Conservation (phyloP, 1,139 yeast species). For the Entelexis paramagnoliae region DNA sequence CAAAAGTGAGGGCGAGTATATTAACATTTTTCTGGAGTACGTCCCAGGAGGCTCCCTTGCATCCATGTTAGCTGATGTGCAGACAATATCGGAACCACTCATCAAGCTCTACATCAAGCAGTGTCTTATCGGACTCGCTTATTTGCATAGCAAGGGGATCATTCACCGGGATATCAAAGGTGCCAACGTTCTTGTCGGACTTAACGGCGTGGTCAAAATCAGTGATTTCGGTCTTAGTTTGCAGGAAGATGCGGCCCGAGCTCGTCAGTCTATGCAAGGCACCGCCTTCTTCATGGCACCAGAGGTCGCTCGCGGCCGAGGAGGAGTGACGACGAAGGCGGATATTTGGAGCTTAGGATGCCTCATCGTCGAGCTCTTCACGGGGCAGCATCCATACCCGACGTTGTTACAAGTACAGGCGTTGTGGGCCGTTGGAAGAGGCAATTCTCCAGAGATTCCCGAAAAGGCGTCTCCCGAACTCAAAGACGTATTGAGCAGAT, state of each 20-base stretch:
- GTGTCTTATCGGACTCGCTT: slow-evolving; percentile 65
- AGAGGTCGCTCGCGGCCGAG: slow-evolving; percentile 69
- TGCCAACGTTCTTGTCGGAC: slow-evolving; percentile 79
- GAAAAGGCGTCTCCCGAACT: slow-evolving; percentile 38
- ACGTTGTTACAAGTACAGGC: slow-evolving; percentile 72
- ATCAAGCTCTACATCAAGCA: slow-evolving; percentile 77
- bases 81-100: slow-evolving; percentile 44
- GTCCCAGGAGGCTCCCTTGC: slow-evolving; percentile 97
- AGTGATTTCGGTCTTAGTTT: slow-evolving; percentile 95
- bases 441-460: slow-evolving; percentile 49
- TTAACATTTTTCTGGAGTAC: slow-evolving; percentile 83
- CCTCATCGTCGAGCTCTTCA: slow-evolving; percentile 67
- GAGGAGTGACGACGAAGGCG: slow-evolving; percentile 78
- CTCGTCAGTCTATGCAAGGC: slow-evolving; percentile 92
- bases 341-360: slow-evolving; percentile 97
- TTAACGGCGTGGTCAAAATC: slow-evolving; percentile 63
- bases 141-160: slow-evolving; percentile 54
- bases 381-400: slow-evolving; percentile 75
- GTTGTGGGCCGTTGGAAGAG: slow-evolving; percentile 46
- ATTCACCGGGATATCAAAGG: slow-evolving; percentile 92
- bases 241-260: slow-evolving; percentile 29
- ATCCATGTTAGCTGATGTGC: slow-evolving; percentile 44
- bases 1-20: slow-evolving; percentile 50
- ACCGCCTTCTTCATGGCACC: slow-evolving; percentile 99
- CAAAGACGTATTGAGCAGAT: slow-evolving; percentile 51